Conservation (phyloP, 306 rosid species). For the Myrica gale region DNA sequence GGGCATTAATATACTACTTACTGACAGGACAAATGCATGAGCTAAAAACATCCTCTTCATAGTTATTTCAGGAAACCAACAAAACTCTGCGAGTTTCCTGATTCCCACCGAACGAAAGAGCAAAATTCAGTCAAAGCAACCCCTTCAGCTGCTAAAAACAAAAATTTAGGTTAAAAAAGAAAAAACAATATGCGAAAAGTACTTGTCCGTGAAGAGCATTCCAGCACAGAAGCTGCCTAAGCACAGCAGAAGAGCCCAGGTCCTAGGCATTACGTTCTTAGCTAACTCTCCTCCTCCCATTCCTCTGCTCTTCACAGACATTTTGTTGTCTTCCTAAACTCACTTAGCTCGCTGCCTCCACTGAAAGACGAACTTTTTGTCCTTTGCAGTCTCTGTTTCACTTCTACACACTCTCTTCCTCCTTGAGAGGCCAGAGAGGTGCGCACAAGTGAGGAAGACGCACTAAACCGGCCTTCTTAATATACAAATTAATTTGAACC, state of each 20-base stretch:
- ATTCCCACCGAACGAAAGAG: constrained; percentile 12
- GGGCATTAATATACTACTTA: too few relatives aligned
- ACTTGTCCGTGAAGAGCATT: constrained; percentile 78
- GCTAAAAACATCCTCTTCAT: not conserved
- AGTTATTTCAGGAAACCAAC: constrained; percentile 21
- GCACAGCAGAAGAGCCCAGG: constrained; percentile 68
- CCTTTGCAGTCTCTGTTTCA: constrained; percentile 8
- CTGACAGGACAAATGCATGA: not conserved
- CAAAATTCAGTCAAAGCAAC: constrained; percentile 20
- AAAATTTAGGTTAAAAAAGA: constrained; percentile 22
- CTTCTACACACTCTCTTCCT: constrained; percentile 3
- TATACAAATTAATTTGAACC: constrained; percentile 31
- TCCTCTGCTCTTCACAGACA: constrained; percentile 66
- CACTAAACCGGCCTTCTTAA: constrained; percentile 21
- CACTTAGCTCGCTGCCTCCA: constrained; percentile 20
- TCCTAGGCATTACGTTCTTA: constrained; percentile 52
- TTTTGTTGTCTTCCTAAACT: constrained; percentile 25
- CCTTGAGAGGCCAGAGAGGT: constrained; percentile 28
- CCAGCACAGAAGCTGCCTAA: constrained; percentile 83
- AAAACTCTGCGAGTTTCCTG: not conserved
- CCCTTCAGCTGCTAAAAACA: constrained; percentile 16
- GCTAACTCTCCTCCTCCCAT: constrained; percentile 42
- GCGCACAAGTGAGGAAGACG: constrained; percentile 21
- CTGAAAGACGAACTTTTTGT: not conserved
- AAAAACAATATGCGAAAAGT: constrained; percentile 34